Conservation (phyloP, 441 rosid species). For the Populus tomentosa region DNA sequence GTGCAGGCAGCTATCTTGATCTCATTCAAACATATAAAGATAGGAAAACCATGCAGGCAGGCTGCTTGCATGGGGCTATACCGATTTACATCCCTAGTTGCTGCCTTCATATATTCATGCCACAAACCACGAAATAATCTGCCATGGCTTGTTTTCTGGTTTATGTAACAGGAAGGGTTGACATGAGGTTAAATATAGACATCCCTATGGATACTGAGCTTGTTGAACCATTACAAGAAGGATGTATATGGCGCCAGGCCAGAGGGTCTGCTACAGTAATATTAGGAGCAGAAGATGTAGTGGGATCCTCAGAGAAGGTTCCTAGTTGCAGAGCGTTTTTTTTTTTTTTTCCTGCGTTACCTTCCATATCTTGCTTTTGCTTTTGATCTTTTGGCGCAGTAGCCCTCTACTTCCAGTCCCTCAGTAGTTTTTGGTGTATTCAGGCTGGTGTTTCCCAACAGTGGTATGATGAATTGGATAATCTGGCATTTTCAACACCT, state of each 20-base stretch:
- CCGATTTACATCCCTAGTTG: not conserved
- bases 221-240: constrained; percentile 75
- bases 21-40: not conserved
- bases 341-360: not conserved
- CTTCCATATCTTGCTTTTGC: not conserved
- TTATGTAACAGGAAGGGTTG: constrained; percentile 56
- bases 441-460: constrained; percentile 87
- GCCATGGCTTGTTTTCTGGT: not conserved
- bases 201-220: constrained; percentile 65
- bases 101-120: not conserved
- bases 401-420: constrained; percentile 7
- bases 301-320: constrained; percentile 67
- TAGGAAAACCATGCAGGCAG: not conserved
- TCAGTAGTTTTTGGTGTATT: constrained; percentile 23
- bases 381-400: constrained; percentile 1
- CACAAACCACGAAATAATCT: not conserved
- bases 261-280: constrained; percentile 72
- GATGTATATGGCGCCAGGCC: constrained; percentile 80
- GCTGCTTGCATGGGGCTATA: not conserved
- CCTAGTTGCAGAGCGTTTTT: constrained; percentile 3
- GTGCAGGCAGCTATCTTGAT: not conserved
- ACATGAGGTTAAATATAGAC: constrained; percentile 57
- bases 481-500: constrained; percentile 57
- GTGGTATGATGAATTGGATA: constrained; percentile 87
- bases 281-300: constrained; percentile 31